These are phyloP conservation scores for Paramecium tetraurelia DNA, from an alignment of 73 alveolate genomes.

Conservation along the genomic window DNA sequence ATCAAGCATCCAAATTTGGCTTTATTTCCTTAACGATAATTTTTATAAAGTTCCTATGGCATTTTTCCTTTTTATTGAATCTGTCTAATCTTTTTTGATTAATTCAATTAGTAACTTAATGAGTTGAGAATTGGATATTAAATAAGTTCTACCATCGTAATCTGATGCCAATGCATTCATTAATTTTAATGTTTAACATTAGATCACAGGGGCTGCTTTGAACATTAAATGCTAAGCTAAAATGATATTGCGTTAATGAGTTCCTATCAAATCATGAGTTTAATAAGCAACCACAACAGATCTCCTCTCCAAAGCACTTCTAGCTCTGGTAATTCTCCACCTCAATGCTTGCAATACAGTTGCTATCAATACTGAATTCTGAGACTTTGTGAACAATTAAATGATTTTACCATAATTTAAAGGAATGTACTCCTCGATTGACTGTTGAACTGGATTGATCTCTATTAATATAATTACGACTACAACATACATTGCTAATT, in stretches of 20 bases:
- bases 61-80: constrained; percentile 86
- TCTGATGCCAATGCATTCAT: constrained; percentile 92
- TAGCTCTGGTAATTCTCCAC: constrained; percentile 86
- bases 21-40: constrained; percentile 90
- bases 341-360: constrained; percentile 82
- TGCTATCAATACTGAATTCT: constrained; percentile 71
- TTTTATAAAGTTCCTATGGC: constrained; percentile 94
- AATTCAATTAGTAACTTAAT: constrained; percentile 83
- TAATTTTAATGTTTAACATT: constrained; percentile 82
- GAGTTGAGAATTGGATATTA: constrained; percentile 83
- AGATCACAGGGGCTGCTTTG: background rate
- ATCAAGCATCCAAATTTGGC: constrained; percentile 92
- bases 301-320: constrained; percentile 74
- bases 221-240: constrained; percentile 46
- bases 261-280: constrained; percentile 75
- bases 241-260: constrained; percentile 44
- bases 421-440: constrained; percentile 53
- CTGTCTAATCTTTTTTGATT: constrained; percentile 82
- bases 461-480: background rate
- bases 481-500: background rate
- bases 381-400: constrained; percentile 56
- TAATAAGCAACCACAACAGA: constrained; percentile 70
- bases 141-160: constrained; percentile 93
- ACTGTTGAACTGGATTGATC: background rate
- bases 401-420: constrained; percentile 71